These are phyloP conservation scores for Isoetes taiwanensis DNA, from an alignment of 75 land plant species.

Conservation along the genomic window DNA sequence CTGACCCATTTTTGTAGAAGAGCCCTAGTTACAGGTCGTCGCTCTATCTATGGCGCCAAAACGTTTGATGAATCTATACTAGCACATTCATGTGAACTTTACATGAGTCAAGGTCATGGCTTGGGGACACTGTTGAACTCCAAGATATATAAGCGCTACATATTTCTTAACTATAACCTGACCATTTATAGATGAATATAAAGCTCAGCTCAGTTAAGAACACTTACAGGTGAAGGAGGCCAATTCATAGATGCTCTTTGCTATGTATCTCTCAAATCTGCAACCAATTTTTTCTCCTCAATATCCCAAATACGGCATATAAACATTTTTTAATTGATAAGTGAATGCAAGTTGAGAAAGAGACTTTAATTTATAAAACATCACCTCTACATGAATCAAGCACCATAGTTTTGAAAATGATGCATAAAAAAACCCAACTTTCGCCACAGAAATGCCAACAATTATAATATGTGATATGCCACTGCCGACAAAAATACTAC, in stretches of 20 bases:
- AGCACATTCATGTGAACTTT: too few species aligned
- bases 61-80: too few species aligned
- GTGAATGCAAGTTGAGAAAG: too few species aligned
- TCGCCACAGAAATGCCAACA: slow-evolving; percentile 78
- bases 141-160: neutral
- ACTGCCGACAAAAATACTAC: neutral
- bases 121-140: too few species aligned
- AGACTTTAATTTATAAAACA: too few species aligned
- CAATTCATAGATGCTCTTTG: slow-evolving; percentile 60
- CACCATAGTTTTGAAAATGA: slow-evolving; percentile 60
- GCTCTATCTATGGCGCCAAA: too few species aligned
- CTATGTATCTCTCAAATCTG: slow-evolving; percentile 55
- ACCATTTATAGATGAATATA: neutral
- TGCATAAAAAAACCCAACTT: slow-evolving; percentile 64
- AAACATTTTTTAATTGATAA: too few species aligned
- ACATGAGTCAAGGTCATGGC: too few species aligned
- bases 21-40: too few species aligned
- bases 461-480: slow-evolving; percentile 50
- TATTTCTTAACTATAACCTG: neutral
- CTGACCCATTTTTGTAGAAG: too few species aligned
- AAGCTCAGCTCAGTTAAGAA: neutral
- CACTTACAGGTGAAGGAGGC: slow-evolving; percentile 45
- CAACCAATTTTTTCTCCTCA: slow-evolving; percentile 34
- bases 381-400: slow-evolving; percentile 87
- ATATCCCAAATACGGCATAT: slow-evolving; percentile 68